Evolutionary conservation across 2,329 filamentous ascomycete genomes (phyloP).

Genomic region (Grosmannia clavigera): DNA sequence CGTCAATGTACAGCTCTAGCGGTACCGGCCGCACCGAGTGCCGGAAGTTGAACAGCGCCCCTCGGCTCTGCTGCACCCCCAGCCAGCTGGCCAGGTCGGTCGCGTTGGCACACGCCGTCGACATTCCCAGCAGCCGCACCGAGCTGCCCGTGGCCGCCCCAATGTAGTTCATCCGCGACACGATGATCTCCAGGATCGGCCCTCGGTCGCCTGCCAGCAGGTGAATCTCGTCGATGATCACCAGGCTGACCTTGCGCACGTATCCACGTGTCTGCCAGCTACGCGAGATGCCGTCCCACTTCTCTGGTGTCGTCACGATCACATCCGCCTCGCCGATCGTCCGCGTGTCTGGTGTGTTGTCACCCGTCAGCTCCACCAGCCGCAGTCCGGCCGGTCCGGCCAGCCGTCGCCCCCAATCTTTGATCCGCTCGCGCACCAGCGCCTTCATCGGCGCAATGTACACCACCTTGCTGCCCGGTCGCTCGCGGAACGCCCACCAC

Average conservation of each 20-base stretch:
- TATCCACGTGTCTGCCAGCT: conserved; percentile 98
- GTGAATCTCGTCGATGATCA: conserved; percentile 98
- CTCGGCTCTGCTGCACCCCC: conserved; percentile 64
- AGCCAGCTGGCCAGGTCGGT: conserved; percentile 92
- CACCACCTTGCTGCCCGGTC: conserved; percentile 90
- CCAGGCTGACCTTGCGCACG: conserved; percentile 83
- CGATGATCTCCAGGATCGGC: conserved; percentile 96
- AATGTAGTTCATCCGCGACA: conserved; percentile 93
- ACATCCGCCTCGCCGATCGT: conserved; percentile 94
- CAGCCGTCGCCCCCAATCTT: conserved; percentile 82
- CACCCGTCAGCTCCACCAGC: conserved; percentile 82
- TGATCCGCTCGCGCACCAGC: conserved; percentile 86
- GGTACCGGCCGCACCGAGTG: conserved; percentile 96
- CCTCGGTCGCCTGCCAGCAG: conserved; percentile 91
- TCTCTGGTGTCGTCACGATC: conserved; percentile 98
- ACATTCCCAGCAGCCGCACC: conserved; percentile 94
- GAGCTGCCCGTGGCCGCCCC: conserved; percentile 83
- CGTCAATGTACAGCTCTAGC: conserved; percentile 92
- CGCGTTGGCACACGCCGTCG: conserved; percentile 93
- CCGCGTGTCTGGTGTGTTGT: conserved; percentile 93
- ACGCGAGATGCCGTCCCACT: conserved; percentile 98
- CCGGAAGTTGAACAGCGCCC: conserved; percentile 85
- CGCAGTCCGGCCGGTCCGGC: conserved; percentile 75
- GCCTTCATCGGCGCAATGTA: conserved; percentile 99
- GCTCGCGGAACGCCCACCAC: conserved; percentile 98